A percentile compares a stretch with the other conserved stretches of the same genome.
Conservation (phyloP, 805 yeast genomes). For the Wickerhamiella lipophila region DNA sequence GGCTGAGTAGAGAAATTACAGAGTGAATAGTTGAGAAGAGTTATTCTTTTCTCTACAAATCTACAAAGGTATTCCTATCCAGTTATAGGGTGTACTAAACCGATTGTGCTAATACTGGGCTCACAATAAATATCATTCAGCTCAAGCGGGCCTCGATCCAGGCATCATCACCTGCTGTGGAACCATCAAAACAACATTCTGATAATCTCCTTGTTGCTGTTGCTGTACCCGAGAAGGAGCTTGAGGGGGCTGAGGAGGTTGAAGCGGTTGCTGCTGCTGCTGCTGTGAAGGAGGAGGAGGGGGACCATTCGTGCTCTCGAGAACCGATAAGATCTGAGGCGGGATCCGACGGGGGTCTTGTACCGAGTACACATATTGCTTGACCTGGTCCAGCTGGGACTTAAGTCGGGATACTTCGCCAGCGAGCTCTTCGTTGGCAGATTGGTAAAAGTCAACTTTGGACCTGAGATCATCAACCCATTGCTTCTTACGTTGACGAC, state of each 20-base stretch:
- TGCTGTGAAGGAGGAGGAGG: not conserved
- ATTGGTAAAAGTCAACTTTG: slow-evolving; percentile 56
- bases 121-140: not conserved
- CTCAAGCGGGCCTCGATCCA: not conserved
- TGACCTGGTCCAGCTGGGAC: slow-evolving; percentile 27
- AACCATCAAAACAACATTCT: slow-evolving; percentile 10
- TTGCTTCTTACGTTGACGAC: slow-evolving; percentile 89
- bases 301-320: slow-evolving; percentile 8
- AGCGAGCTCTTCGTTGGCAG: slow-evolving; percentile 53
- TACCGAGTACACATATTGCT: slow-evolving; percentile 15
- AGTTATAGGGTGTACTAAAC: too few relatives aligned
- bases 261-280: not conserved
- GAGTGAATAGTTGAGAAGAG: too few relatives aligned
- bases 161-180: slow-evolving; percentile 8
- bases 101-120: too few relatives aligned
- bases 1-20: too few relatives aligned
- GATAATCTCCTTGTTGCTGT: slow-evolving; percentile 5
- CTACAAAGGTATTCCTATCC: too few relatives aligned
- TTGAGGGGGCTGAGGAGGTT: not conserved
- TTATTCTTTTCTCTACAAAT: too few relatives aligned
- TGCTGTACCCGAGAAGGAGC: not conserved
- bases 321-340: slow-evolving; percentile 14
- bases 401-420: slow-evolving; percentile 11
- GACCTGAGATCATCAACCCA: slow-evolving; percentile 71
- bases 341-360: slow-evolving; percentile 18